Evolutionary conservation across 345 rosid species (phyloP).

Genomic region (Linum usitatissimum): DNA sequence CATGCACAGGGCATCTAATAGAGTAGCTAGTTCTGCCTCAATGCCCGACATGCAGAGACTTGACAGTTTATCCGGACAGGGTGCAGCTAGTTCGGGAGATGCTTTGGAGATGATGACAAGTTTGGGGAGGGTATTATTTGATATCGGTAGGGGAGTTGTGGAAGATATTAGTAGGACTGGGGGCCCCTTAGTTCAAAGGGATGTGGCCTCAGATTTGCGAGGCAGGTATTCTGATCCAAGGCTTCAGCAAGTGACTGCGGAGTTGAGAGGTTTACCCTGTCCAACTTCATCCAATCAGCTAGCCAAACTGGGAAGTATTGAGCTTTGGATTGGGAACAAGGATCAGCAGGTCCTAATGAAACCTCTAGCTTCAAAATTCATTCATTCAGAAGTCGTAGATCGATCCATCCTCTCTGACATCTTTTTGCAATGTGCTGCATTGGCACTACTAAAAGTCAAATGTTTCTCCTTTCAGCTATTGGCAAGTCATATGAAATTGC

Average conservation of each 20-base stretch:
- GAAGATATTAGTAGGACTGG: constrained; percentile 85
- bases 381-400: constrained; percentile 69
- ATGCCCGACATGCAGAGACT: constrained; percentile 22
- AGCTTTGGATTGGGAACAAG: constrained; percentile 76
- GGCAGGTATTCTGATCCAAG: constrained; percentile 33
- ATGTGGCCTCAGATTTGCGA: constrained; percentile 19
- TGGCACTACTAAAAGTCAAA: constrained; percentile 45
- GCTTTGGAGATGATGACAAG: constrained; percentile 92
- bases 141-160: constrained; percentile 82
- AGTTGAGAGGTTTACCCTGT: constrained; percentile 72
- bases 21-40: constrained; percentile 25
- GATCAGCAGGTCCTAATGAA: constrained; percentile 74
- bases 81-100: constrained; percentile 66
- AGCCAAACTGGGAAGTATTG: constrained; percentile 51
- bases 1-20: constrained; percentile 19
- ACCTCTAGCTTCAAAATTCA: constrained; percentile 60
- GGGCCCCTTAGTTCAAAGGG: constrained; percentile 30
- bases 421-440: constrained; percentile 42
- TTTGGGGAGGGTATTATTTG: constrained; percentile 81
- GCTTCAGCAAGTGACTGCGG: constrained; percentile 40
- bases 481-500: constrained; percentile 59
- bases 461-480: constrained; percentile 60
- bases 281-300: constrained; percentile 74
- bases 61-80: constrained; percentile 28
- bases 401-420: constrained; percentile 54